Conservation (phyloP, 352 stramenopile species). For the Globisporangium perplexum region DNA sequence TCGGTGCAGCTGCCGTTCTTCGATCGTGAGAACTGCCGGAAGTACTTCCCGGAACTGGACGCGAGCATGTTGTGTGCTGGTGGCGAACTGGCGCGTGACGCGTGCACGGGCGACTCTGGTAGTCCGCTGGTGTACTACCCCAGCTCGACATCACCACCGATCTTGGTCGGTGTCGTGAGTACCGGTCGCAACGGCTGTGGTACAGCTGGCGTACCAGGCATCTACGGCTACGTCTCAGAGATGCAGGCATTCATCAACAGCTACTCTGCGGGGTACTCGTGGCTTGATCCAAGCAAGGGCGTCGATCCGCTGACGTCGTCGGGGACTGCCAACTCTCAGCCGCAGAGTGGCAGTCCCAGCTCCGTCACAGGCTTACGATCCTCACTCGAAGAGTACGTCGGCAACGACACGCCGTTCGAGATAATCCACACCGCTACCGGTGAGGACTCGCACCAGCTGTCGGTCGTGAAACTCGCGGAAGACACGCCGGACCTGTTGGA, state of each 20-base stretch:
- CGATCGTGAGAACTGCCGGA: conserved; percentile 15
- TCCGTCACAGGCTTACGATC: neutral
- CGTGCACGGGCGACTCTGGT: conserved; percentile 37
- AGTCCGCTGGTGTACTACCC: conserved; percentile 22
- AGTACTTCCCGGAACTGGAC: conserved; percentile 26
- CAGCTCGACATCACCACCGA: conserved; percentile 6
- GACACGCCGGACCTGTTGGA: conserved; percentile 19
- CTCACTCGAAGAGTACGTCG: neutral
- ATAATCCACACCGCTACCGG: conserved; percentile 24
- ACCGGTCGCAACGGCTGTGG: conserved; percentile 32
- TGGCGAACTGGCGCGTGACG: conserved; percentile 24
- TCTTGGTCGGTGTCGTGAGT: conserved; percentile 35
- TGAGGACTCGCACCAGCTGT: conserved; percentile 19
- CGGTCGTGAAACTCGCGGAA: conserved; percentile 23
- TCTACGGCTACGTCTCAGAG: conserved; percentile 24
- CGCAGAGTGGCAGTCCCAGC: neutral
- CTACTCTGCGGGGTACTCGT: conserved; percentile 20
- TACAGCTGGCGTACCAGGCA: conserved; percentile 21
- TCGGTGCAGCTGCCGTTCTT: conserved; percentile 28
- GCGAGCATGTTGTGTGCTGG: conserved; percentile 39
- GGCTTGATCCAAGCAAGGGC: conserved; percentile 13
- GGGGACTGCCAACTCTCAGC: neutral
- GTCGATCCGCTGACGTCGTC: neutral
- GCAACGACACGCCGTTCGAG: conserved; percentile 17
- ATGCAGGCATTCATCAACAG: conserved; percentile 24